Evolutionary conservation across 805 yeast genomes (phyloP), one percentile per base, ranked within the genome.

Genomic region (Wickerhamiella kurtzmanii): DNA sequence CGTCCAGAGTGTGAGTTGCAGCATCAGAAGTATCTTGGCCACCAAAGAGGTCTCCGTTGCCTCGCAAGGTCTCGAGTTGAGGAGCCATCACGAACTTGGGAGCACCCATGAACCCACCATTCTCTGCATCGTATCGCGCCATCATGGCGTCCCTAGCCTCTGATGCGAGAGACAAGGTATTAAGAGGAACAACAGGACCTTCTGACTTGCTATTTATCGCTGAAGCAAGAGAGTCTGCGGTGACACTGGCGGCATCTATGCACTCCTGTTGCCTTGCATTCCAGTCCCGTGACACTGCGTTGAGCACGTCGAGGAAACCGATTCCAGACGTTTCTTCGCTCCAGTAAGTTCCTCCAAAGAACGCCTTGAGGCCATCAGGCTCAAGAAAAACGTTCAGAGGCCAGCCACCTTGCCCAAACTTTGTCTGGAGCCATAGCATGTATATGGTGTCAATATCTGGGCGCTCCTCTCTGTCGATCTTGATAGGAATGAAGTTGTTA

Each of bases 391-490:
- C 66, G 48, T 64, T 65, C 39, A 66, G 50, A 3, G 70, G 70
- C 70, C 70, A 66, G 17, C 69, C 69, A 11, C 67, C 65, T 1
- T 56, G 57, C n/a, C 65, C 66, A 16, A 52, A 49, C 3, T 61
- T 65, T 35, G 45, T 37, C 53, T 65, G 69, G 35, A 66, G 51
- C 47, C 59, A 66, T 57, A 60, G 55, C 63, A 60, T 62, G 49
- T 66, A 64, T 6, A 65, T 61, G n/a, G 60, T 50, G 44, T 65
- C 69, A 20, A 66, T 49, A 48, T 63, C 70, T n/a, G 68, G 68
- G n/a, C 65, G 58, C 43, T 62, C 64, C 43, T 65, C 68, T 32
- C 64, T 57, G 45, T 66, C 68, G 45, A 66, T 56, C 44, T 63
- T 64, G 47, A 66, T 53, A 4, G 69, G 66, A n/a, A 64, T 51